These are phyloP conservation scores for Vitis cinerea DNA, from an alignment of 164 flowering plant species.

Conservation along the genomic window DNA sequence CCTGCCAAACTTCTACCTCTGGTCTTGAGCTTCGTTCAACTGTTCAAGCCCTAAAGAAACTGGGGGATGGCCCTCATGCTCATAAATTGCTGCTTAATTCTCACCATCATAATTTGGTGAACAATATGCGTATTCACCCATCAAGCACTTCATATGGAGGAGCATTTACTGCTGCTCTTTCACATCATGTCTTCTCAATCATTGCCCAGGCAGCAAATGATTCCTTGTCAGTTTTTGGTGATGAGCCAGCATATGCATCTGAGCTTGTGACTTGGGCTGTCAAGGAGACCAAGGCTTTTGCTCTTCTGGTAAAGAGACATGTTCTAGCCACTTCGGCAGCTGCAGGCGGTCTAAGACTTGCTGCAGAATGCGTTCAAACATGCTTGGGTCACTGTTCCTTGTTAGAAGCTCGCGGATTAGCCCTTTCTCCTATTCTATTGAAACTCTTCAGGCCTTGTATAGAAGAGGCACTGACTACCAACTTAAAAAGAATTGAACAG, in stretches of 20 bases:
- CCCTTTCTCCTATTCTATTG: slow-evolving; percentile 75
- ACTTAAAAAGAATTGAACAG: slow-evolving; percentile 75
- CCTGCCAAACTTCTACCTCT: slow-evolving; percentile 73
- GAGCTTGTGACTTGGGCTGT: slow-evolving; percentile 93
- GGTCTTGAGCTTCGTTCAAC: slow-evolving; percentile 79
- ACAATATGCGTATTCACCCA: slow-evolving; percentile 59
- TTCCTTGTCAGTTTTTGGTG: slow-evolving; percentile 70
- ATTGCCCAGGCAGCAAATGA: slow-evolving; percentile 89
- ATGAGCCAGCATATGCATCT: slow-evolving; percentile 70
- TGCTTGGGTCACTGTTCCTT: slow-evolving; percentile 79
- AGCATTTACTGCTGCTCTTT: slow-evolving; percentile 64
- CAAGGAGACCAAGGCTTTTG: slow-evolving; percentile 50
- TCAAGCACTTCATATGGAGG: slow-evolving; percentile 67
- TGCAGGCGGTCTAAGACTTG: slow-evolving; percentile 77
- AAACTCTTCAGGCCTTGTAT: slow-evolving; percentile 71
- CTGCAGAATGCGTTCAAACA: slow-evolving; percentile 83
- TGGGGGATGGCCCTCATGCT: slow-evolving; percentile 94
- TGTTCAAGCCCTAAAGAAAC: slow-evolving; percentile 69
- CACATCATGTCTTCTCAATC: slow-evolving; percentile 82
- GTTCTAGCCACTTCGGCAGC: slow-evolving; percentile 78
- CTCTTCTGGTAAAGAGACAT: slow-evolving; percentile 66
- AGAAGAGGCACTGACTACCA: slow-evolving; percentile 72
- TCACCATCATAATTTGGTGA: slow-evolving; percentile 61
- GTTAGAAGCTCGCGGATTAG: slow-evolving; percentile 84
- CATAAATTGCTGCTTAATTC: slow-evolving; percentile 73